Evolutionary conservation across 176 grass and related monocot species (phyloP).

Genomic region (Carex myosuroides): DNA sequence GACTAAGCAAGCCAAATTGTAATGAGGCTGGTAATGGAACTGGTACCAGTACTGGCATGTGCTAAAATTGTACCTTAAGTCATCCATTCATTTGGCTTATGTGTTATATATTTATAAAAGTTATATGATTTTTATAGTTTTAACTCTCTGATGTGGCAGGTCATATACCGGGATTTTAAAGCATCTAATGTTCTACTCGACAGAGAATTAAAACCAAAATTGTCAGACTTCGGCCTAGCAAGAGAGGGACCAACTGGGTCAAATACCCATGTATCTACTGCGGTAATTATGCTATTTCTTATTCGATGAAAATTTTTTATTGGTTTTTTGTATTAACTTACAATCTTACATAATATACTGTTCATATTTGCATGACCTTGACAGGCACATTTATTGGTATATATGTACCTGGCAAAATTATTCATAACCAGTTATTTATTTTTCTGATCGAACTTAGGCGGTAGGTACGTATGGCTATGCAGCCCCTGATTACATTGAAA

Average conservation of each 20-base stretch:
- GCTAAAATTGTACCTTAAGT: background rate
- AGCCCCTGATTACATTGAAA: constrained; percentile 85
- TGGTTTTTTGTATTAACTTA: background rate
- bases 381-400: background rate
- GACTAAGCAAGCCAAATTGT: background rate
- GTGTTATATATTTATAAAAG: background rate
- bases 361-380: background rate
- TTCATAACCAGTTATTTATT: background rate
- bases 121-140: background rate
- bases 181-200: constrained; percentile 83
- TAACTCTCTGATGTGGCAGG: constrained; percentile 37
- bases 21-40: background rate
- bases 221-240: constrained; percentile 86
- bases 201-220: constrained; percentile 65
- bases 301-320: background rate
- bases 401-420: background rate
- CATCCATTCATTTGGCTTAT: background rate
- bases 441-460: constrained; percentile 31
- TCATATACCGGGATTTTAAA: constrained; percentile 97
- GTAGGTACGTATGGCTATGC: constrained; percentile 93
- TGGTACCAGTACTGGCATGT: background rate
- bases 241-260: constrained; percentile 72
- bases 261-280: constrained; percentile 81
- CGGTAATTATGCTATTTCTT: constrained; percentile 39
- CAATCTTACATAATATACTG: background rate